These are phyloP conservation scores for Copromyces sp. DNA, from an alignment of 495 filamentous ascomycete genomes.

Conservation along the genomic window DNA sequence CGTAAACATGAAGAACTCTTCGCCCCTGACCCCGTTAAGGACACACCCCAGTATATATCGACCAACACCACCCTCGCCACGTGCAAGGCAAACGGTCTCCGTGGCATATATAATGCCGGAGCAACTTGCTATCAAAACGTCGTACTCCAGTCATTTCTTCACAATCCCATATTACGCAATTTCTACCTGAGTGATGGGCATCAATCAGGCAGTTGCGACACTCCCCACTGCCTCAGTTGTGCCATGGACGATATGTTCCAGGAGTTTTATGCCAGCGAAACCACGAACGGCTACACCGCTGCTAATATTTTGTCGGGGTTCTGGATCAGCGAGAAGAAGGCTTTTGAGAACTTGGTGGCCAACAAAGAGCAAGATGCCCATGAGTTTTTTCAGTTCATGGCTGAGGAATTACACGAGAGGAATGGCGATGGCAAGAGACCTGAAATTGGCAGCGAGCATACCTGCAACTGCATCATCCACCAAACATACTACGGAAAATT, in stretches of 20 bases:
- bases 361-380: constrained; percentile 92
- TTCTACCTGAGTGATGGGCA: constrained; percentile 85
- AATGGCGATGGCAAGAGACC: constrained; percentile 48
- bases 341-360: constrained; percentile 65
- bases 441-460: constrained; percentile 47
- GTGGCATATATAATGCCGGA: constrained; percentile 90
- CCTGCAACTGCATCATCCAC: constrained; percentile 80
- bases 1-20: constrained; percentile 52
- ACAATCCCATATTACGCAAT: constrained; percentile 76
- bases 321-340: constrained; percentile 59
- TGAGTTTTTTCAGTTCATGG: constrained; percentile 88
- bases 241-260: constrained; percentile 86
- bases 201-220: constrained; percentile 54
- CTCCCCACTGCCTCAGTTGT: constrained; percentile 68
- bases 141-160: constrained; percentile 75
- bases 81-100: constrained; percentile 61
- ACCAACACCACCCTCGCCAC: constrained; percentile 51
- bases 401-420: constrained; percentile 71
- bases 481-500: constrained; percentile 81
- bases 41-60: constrained; percentile 50
- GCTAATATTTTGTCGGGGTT: constrained; percentile 69
- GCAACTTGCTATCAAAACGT: constrained; percentile 92
- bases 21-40: constrained; percentile 37
- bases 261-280: constrained; percentile 75
- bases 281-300: constrained; percentile 72